Percentiles rank a stretch among this genome's conserved stretches.
These are phyloP conservation scores for Colletotrichum musicola DNA, from an alignment of 2,329 filamentous ascomycete species.

Conservation along the genomic window DNA sequence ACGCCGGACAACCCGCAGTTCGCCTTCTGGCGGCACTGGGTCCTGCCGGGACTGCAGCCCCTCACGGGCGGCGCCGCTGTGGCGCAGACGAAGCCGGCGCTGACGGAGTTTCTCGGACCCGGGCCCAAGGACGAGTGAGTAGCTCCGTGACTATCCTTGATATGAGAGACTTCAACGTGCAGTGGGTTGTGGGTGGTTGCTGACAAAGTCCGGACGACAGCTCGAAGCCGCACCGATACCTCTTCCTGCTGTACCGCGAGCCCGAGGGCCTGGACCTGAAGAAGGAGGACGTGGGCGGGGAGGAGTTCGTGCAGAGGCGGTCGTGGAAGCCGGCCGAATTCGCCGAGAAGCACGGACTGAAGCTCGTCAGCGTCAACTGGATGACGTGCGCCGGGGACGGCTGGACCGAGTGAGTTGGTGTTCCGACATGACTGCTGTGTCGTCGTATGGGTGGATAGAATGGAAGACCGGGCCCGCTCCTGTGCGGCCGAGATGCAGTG, in stretches of 20 bases:
- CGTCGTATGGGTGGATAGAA: too few relatives aligned
- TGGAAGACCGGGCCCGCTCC: too few relatives aligned
- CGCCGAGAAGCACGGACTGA: slow-evolving; percentile 52
- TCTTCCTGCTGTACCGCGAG: slow-evolving; percentile 60
- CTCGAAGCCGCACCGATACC: slow-evolving; percentile 61
- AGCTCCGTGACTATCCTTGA: not conserved
- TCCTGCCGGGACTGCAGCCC: slow-evolving; percentile 57
- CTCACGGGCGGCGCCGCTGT: slow-evolving; percentile 42
- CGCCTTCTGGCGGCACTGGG: slow-evolving; percentile 68
- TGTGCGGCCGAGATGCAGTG: too few relatives aligned
- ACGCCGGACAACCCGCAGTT: slow-evolving; percentile 68
- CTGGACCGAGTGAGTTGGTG: slow-evolving; percentile 49
- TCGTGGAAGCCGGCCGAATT: slow-evolving; percentile 57
- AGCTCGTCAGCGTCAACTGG: slow-evolving; percentile 58
- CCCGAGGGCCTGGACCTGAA: slow-evolving; percentile 49
- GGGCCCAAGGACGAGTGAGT: slow-evolving; percentile 61
- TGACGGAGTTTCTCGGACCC: slow-evolving; percentile 59
- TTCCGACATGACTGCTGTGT: too few relatives aligned
- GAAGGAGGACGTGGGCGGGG: slow-evolving; percentile 59
- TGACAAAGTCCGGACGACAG: slow-evolving; percentile 42
- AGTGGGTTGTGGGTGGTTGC: too few relatives aligned
- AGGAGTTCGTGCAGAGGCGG: slow-evolving; percentile 59
- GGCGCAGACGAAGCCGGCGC: slow-evolving; percentile 47
- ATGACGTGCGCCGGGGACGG: slow-evolving; percentile 60
- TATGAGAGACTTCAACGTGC: not conserved